Conservation (phyloP, 2,329 filamentous ascomycete genomes). For the Phyllosticta ampelicida region DNA sequence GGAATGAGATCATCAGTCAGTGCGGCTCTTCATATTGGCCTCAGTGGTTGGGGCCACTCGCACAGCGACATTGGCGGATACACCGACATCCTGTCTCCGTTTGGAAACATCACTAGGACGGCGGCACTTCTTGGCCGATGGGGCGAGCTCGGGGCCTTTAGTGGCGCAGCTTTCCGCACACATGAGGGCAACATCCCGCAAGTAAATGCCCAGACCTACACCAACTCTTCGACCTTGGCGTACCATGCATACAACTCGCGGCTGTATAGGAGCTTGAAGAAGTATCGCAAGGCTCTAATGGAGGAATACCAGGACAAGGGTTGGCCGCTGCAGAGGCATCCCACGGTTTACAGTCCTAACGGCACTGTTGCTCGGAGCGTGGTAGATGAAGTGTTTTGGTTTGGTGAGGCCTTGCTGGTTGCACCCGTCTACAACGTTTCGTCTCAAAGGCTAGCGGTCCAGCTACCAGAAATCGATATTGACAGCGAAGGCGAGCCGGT, state of each 20-base stretch:
- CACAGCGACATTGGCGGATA: slow-evolving; percentile 30
- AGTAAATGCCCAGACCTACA: slow-evolving; percentile 29
- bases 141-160: slow-evolving; percentile 27
- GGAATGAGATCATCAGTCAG: slow-evolving; percentile 27
- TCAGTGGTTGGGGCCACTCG: slow-evolving; percentile 25
- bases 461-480: slow-evolving; percentile 15
- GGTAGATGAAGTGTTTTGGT: slow-evolving; percentile 21
- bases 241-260: slow-evolving; percentile 28
- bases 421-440: slow-evolving; percentile 19
- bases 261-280: slow-evolving; percentile 24
- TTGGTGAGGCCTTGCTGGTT: slow-evolving; percentile 19
- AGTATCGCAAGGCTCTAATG: slow-evolving; percentile 23
- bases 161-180: slow-evolving; percentile 25
- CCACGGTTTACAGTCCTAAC: slow-evolving; percentile 17
- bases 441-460: slow-evolving; percentile 16
- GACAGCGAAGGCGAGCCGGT: slow-evolving; percentile 6
- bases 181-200: slow-evolving; percentile 29
- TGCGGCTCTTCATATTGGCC: slow-evolving; percentile 26
- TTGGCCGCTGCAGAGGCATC: slow-evolving; percentile 19
- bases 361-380: slow-evolving; percentile 16
- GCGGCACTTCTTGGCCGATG: slow-evolving; percentile 28
- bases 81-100: slow-evolving; percentile 21
- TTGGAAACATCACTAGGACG: slow-evolving; percentile 24
- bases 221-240: slow-evolving; percentile 22
- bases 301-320: slow-evolving; percentile 17